Conservation (phyloP, 2,329 filamentous ascomycete genomes). For the Diaporthe australafricana region DNA sequence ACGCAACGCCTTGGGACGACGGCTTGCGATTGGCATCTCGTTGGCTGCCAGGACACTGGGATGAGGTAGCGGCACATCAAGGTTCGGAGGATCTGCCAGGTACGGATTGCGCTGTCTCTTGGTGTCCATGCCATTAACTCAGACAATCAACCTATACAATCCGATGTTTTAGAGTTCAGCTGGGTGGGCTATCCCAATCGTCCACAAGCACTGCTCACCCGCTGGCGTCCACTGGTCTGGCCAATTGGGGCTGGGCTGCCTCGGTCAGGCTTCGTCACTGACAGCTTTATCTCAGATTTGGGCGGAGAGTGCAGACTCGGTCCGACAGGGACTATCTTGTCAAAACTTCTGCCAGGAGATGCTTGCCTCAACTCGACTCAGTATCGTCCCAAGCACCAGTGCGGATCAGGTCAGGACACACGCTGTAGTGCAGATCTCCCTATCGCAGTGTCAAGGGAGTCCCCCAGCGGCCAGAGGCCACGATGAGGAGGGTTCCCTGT, state of each 20-base stretch:
- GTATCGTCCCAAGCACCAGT: slow-evolving; percentile 1
- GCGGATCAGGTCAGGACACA: background rate
- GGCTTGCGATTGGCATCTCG: slow-evolving; percentile 25
- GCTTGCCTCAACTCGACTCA: slow-evolving; percentile 7
- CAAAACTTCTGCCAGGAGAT: background rate
- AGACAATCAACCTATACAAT: slow-evolving; percentile 12
- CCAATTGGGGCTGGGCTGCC: background rate
- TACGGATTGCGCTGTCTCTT: slow-evolving; percentile 9
- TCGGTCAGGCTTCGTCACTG: slow-evolving; percentile 4
- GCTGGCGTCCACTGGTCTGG: background rate
- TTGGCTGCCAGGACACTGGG: slow-evolving; percentile 7
- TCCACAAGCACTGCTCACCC: background rate
- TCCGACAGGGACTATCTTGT: slow-evolving; percentile 16
- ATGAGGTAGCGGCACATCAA: slow-evolving; percentile 19
- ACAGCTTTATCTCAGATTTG: slow-evolving; percentile 18
- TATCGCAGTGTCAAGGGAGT: background rate
- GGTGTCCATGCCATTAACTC: slow-evolving; percentile 21
- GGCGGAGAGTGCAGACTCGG: slow-evolving; percentile 1
- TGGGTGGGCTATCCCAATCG: background rate
- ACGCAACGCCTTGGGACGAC: background rate
- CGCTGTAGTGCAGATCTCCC: slow-evolving; percentile 3
- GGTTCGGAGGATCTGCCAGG: slow-evolving; percentile 29
- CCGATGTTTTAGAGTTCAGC: slow-evolving; percentile 24
- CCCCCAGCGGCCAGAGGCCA: background rate
- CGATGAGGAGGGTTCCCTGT: slow-evolving; percentile 1